These are phyloP conservation scores for Penicillium sp. DNA, from an alignment of 2,329 filamentous ascomycete genomes.

Conservation along the genomic window DNA sequence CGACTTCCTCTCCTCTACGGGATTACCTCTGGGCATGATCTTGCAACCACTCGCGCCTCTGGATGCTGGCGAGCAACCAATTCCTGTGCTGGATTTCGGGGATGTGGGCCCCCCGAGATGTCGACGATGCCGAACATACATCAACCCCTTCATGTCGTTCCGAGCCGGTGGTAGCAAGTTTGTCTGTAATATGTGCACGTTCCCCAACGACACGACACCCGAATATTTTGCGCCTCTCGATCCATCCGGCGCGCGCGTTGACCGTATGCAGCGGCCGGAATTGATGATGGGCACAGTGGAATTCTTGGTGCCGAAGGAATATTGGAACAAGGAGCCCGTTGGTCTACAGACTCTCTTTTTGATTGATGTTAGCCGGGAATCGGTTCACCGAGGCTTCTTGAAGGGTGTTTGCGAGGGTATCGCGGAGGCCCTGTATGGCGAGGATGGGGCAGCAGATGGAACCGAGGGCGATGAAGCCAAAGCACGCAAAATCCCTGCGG, in stretches of 20 bases:
- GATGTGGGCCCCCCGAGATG: conserved; percentile 87
- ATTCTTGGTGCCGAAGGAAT: conserved; percentile 95
- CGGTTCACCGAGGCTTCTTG: conserved; percentile 84
- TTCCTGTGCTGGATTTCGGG: conserved; percentile 94
- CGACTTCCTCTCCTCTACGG: conserved; percentile 77
- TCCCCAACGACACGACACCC: conserved; percentile 87
- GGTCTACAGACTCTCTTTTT: conserved; percentile 85
- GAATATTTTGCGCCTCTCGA: conserved; percentile 94
- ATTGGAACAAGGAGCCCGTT: conserved; percentile 93
- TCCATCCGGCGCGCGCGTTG: conserved; percentile 79
- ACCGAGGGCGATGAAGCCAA: conserved; percentile 51
- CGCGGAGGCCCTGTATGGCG: conserved; percentile 76
- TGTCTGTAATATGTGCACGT: conserved; percentile 96
- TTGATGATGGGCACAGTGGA: conserved; percentile 90
- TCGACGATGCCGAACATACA: conserved; percentile 88
- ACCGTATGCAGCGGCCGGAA: conserved; percentile 85
- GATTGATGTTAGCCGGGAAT: conserved; percentile 89
- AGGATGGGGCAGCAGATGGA: conserved; percentile 54
- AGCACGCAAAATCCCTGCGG: conserved; percentile 64
- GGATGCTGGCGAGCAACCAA: conserved; percentile 78
- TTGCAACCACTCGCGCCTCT: conserved; percentile 83
- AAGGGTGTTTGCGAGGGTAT: conserved; percentile 90
- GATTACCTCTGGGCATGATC: conserved; percentile 80
- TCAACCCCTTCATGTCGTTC: conserved; percentile 99
- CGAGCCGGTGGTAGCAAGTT: conserved; percentile 91